phyloP scores from a whole-genome alignment of 257 asterid species.

The Primulina tabacum region DNA sequence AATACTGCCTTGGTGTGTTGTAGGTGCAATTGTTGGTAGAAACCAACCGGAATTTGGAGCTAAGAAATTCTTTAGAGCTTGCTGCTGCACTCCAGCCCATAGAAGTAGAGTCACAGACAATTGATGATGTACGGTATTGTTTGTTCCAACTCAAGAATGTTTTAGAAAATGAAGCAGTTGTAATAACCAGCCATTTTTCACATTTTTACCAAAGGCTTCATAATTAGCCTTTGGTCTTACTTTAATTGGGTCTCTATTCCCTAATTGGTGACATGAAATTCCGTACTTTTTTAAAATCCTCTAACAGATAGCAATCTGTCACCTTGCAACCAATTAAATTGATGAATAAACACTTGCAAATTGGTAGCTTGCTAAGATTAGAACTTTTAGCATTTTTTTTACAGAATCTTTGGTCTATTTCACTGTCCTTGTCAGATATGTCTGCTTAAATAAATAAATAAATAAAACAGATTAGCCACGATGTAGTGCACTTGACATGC shows the following conservation, averaged over 20 bases:
- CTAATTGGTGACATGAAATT: constrained; percentile 12
- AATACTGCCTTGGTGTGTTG: constrained; percentile 29
- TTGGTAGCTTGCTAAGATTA: constrained; percentile 1
- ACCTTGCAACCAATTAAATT: neutral
- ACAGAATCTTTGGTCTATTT: constrained; percentile 1
- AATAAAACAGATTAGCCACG: neutral
- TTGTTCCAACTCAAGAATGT: constrained; percentile 18
- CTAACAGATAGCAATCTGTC: constrained; percentile 4
- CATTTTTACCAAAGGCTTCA: constrained; percentile 6
- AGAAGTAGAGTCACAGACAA: constrained; percentile 54
- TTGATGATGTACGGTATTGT: constrained; percentile 57
- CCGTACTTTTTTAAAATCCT: constrained; percentile 12
- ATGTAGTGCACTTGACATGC: constrained; percentile 12
- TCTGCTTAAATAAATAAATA: neutral
- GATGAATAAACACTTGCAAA: constrained; percentile 12
- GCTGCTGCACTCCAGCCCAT: constrained; percentile 91
- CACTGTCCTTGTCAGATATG: neutral
- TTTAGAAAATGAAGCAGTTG: constrained; percentile 1
- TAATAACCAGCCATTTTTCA: constrained; percentile 12
- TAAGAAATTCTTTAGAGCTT: constrained; percentile 70
- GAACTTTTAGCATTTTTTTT: constrained; percentile 7
- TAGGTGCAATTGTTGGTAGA: constrained; percentile 91
- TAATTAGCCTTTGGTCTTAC: constrained; percentile 13
- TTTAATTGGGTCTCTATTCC: constrained; percentile 1
- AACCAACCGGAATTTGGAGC: constrained; percentile 65